These are phyloP conservation scores for Monilinia laxa DNA, from an alignment of 2,329 filamentous ascomycete species.

Conservation along the genomic window DNA sequence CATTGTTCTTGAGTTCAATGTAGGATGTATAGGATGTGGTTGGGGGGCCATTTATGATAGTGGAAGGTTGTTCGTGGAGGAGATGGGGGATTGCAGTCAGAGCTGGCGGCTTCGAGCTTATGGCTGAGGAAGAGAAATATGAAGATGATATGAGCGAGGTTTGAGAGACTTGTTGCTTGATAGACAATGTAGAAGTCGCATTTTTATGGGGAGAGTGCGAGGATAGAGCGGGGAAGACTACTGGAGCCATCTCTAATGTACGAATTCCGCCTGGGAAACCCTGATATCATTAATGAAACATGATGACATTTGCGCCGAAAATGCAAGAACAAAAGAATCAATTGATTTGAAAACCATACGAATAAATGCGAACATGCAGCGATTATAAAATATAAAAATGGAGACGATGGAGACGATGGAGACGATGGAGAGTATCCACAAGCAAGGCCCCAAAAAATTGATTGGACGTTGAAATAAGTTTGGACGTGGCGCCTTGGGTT, in stretches of 20 bases:
- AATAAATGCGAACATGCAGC: not conserved
- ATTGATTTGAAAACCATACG: not conserved
- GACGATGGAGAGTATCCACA: not conserved
- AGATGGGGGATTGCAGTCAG: not conserved
- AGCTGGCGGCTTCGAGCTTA: not conserved
- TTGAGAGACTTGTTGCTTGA: not conserved
- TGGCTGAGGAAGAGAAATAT: not conserved
- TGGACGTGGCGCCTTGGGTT: slow-evolving; percentile 25
- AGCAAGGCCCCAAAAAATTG: slow-evolving; percentile 15
- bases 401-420: not conserved
- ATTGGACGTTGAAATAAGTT: slow-evolving; percentile 20
- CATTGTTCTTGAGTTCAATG: slow-evolving; percentile 9
- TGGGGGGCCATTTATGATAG: not conserved
- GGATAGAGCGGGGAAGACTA: slow-evolving; percentile 2
- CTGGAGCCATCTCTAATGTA: slow-evolving; percentile 10
- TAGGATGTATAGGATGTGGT: slow-evolving; percentile 14
- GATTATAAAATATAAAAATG: not conserved
- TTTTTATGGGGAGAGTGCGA: not conserved
- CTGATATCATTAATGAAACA: not conserved
- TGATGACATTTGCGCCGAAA: not conserved
- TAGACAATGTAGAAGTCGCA: not conserved
- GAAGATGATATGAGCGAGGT: not conserved
- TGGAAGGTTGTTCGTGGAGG: slow-evolving; percentile 5
- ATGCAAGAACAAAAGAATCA: not conserved
- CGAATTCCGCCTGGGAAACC: slow-evolving; percentile 1